Percentiles rank a stretch among this genome's conserved stretches.
phyloP scores from a whole-genome alignment of 2,329 filamentous ascomycete genomes.

The Fusarium sp. region DNA sequence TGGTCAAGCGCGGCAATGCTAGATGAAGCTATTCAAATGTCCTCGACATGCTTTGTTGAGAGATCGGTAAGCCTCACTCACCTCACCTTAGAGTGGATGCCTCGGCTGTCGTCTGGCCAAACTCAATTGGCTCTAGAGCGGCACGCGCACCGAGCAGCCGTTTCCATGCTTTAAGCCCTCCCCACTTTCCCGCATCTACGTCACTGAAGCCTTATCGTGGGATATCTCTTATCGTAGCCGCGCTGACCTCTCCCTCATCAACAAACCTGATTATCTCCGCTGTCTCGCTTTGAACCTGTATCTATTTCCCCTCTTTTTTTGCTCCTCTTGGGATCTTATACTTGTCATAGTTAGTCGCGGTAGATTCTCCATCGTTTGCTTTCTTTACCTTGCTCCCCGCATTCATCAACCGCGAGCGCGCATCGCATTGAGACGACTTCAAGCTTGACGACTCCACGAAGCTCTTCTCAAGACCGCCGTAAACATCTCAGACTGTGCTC shows the following conservation, averaged over 20 bases:
- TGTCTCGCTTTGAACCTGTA: conserved; percentile 14
- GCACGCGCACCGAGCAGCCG: conserved; percentile 39
- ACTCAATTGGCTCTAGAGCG: conserved; percentile 17
- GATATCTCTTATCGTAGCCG: conserved; percentile 49
- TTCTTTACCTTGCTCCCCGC: background rate
- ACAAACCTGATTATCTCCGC: conserved; percentile 25
- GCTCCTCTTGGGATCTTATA: background rate
- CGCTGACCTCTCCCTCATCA: conserved; percentile 28
- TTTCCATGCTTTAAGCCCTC: background rate
- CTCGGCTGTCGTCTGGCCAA: conserved; percentile 9
- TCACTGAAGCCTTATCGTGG: conserved; percentile 50
- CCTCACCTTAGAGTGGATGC: background rate
- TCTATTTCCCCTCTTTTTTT: conserved; percentile 4
- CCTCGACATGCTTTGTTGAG: no score
- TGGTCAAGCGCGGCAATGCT: conserved; percentile 30
- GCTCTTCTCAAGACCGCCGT: background rate
- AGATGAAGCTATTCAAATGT: conserved; percentile 20
- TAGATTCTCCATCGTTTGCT: conserved; percentile 1
- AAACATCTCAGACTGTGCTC: conserved; percentile 1
- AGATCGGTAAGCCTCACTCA: background rate
- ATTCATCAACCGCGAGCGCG: conserved; percentile 19
- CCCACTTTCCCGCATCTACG: conserved; percentile 39
- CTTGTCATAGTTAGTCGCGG: background rate
- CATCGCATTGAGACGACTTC: conserved; percentile 9
- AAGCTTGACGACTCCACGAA: background rate